phyloP scores from a whole-genome alignment of 805 yeast species.

The Ogataea pilisensis region DNA sequence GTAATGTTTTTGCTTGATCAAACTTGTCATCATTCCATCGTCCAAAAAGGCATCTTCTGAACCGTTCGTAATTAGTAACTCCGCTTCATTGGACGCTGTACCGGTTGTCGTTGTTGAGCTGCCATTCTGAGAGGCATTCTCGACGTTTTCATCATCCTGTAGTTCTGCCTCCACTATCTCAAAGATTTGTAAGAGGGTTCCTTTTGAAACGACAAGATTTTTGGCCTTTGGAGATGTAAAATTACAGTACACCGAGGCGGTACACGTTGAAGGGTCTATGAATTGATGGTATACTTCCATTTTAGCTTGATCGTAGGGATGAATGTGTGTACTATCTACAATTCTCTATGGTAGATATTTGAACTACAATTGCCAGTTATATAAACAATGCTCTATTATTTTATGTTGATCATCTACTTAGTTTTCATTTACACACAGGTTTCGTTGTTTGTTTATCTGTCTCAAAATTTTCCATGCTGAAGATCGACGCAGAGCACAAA shows the following conservation, averaged over 20 bases:
- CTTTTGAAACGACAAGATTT: constrained; percentile 66
- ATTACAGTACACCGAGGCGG: constrained; percentile 51
- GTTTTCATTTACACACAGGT: too few relatives aligned
- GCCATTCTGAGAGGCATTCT: constrained; percentile 6
- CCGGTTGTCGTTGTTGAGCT: constrained; percentile 15
- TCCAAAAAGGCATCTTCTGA: constrained; percentile 17
- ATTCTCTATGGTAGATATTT: background rate
- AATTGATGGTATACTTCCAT: constrained; percentile 84
- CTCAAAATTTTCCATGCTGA: too few relatives aligned
- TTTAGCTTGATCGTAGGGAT: background rate
- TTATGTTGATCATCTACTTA: too few relatives aligned
- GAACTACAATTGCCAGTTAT: too few relatives aligned
- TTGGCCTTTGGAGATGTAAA: constrained; percentile 35
- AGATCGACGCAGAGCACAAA: too few relatives aligned
- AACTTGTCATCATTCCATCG: constrained; percentile 17
- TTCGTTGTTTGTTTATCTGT: too few relatives aligned
- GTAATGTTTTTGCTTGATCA: constrained; percentile 16
- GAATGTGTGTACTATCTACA: background rate
- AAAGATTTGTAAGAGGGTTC: constrained; percentile 64
- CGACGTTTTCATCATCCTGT: constrained; percentile 16
- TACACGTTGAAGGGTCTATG: constrained; percentile 68
- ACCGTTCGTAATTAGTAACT: background rate
- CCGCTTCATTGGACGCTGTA: too few relatives aligned
- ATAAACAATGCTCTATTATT: too few relatives aligned
- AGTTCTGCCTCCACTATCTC: constrained; percentile 32